Evolutionary conservation across 768 basidiomycete species (phyloP), one percentile per base, ranked within the genome.

Genomic region (Dentipellis sp.): DNA sequence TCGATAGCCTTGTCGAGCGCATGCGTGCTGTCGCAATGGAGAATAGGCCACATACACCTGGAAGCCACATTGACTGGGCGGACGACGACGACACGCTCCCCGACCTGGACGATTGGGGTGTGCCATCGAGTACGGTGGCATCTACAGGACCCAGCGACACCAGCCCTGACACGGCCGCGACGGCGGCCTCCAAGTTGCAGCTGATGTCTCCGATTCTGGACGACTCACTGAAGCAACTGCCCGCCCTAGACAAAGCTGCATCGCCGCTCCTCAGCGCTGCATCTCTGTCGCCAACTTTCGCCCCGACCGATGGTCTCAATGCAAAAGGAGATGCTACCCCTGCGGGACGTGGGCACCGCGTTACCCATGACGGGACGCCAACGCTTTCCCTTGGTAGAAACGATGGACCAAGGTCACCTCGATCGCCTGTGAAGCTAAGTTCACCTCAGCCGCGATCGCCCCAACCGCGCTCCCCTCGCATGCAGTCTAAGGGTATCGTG

Each of bases 41-140:
- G 39, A 75, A 81, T 63, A 73, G 86, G 46, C 83, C 87, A 11
- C 71, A 78, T 14, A 86, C 86, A 1, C 86, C 86, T 12, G 85
- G 83, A 36, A 87, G 82, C 56, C 88, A 91, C 60, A 86, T 91
- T 56, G 89, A 92, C 68, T 93, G 91, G 91, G 91, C 91, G 42
- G 88, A 91, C 61, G 90, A 93, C 56, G 89, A 92, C 59, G 79
- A 81, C 58, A 83, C 79, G 59, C 73, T 93, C 2, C 90, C 91
- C 5, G 88, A 90, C 68, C 75, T 93, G 23, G 81, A 92, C 65
- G 91, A 93, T 65, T 93, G 91, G 91, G 88, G 84, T 17, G 79
- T 90, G 47, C 75, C 75, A 17, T 74, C 82, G 16, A 69, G 68
- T 17, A 68, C 70, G 54, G 58, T 45, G 46, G 56, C 60, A 19